These are phyloP conservation scores for Eremothecium gossypii DNA, from an alignment of 1,139 yeast genomes.

Conservation along the genomic window DNA sequence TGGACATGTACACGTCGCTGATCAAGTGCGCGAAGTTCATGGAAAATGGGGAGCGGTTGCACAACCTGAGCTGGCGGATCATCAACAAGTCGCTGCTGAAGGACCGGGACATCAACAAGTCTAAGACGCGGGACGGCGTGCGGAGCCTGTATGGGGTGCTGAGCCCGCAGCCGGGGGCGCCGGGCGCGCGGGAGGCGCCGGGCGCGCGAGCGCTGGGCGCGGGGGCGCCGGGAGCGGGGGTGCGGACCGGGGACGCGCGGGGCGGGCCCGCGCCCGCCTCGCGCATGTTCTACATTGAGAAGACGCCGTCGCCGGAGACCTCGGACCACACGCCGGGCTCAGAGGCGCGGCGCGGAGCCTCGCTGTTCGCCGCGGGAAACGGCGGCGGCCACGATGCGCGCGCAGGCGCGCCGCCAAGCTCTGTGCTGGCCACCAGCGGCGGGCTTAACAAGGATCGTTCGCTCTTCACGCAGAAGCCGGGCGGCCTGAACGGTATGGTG, in stretches of 20 bases:
- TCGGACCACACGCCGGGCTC: not conserved
- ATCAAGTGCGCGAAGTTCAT: conserved; percentile 19
- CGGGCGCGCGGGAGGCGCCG: not conserved
- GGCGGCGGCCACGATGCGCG: not conserved
- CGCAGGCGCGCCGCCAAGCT: not conserved
- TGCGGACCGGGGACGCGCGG: not conserved
- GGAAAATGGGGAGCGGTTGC: conserved; percentile 28
- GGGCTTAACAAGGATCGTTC: conserved; percentile 3
- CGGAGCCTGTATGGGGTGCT: conserved; percentile 25
- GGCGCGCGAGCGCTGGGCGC: not conserved
- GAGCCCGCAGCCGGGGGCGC: conserved; percentile 13
- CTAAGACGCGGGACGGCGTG: conserved; percentile 30
- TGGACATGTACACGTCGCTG: conserved; percentile 24
- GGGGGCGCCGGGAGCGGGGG: not conserved
- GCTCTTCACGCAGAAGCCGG: conserved; percentile 1
- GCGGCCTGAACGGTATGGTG: not conserved
- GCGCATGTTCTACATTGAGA: conserved; percentile 10
- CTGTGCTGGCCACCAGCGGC: not conserved
- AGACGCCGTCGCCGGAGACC: conserved; percentile 9
- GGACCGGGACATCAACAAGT: conserved; percentile 22
- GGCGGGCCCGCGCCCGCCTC: not conserved
- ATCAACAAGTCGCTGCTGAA: conserved; percentile 26
- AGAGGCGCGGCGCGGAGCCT: not conserved
- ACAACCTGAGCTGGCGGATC: conserved; percentile 29
- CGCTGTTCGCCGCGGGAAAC: conserved; percentile 2